Conservation (phyloP, 73 alveolate species). For the Durusdinium trenchii region DNA sequence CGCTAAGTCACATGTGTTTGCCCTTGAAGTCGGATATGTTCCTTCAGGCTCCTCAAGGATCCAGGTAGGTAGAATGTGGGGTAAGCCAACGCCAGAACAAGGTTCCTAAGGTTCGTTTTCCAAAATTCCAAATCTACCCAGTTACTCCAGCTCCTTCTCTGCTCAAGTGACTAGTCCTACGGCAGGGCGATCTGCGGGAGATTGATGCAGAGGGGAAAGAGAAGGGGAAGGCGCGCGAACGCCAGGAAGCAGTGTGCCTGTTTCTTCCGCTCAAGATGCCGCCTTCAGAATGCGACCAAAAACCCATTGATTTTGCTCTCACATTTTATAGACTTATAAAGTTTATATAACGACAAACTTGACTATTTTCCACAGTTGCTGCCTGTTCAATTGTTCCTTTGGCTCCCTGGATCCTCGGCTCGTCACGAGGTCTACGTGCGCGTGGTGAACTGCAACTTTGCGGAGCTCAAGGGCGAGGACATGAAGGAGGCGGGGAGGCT, state of each 20-base stretch:
- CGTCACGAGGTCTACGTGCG: slow-evolving; percentile 35
- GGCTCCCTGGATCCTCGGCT: background rate
- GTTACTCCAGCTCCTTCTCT: no score
- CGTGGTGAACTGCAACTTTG: slow-evolving; percentile 67
- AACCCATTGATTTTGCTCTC: background rate
- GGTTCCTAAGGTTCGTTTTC: no score
- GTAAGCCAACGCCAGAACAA: no score
- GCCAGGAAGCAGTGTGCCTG: background rate
- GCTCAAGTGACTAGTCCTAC: no score
- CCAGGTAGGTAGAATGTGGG: no score
- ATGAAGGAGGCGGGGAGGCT: slow-evolving; percentile 61
- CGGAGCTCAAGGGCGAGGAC: slow-evolving; percentile 77
- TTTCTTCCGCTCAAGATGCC: background rate
- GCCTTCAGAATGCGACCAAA: background rate
- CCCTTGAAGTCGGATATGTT: no score
- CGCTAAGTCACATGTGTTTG: no score
- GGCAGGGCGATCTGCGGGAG: slow-evolving; percentile 80
- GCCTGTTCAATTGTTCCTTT: no score
- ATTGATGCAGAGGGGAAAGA: slow-evolving; percentile 61
- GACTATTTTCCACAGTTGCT: no score
- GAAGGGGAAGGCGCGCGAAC: slow-evolving; percentile 53
- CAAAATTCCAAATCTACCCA: no score
- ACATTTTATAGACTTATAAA: no score
- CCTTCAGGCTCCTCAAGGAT: no score
- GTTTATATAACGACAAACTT: background rate